Conservation (phyloP, 768 basidiomycete species). For the Sistotremastrum suecicum region DNA sequence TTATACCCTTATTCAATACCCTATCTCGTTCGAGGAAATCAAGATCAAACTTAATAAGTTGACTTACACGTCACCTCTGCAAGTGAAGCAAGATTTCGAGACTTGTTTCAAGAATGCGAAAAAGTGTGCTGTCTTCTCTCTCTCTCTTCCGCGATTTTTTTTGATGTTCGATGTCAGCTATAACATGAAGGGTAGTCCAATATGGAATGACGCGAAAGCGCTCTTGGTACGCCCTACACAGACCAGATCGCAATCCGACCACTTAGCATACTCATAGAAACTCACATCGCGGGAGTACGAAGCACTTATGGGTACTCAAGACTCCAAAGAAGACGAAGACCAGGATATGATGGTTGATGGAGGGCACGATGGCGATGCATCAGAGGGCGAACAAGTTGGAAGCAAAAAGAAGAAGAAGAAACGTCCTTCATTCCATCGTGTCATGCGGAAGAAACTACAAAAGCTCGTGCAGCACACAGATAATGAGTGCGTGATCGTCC, state of each 20-base stretch:
- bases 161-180: slow-evolving; percentile 20
- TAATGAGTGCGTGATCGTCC: slow-evolving; percentile 35
- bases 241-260: not conserved
- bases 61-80: slow-evolving; percentile 47
- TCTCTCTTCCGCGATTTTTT: no score
- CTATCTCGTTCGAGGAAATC: slow-evolving; percentile 83
- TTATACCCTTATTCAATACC: slow-evolving; percentile 62
- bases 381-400: slow-evolving; percentile 27
- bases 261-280: slow-evolving; percentile 23
- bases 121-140: slow-evolving; percentile 12
- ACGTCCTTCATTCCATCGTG: slow-evolving; percentile 44
- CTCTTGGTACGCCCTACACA: slow-evolving; percentile 42
- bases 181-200: slow-evolving; percentile 65
- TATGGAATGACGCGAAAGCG: slow-evolving; percentile 72
- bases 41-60: slow-evolving; percentile 57
- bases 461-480: slow-evolving; percentile 65
- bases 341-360: slow-evolving; percentile 24
- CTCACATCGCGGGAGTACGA: slow-evolving; percentile 31
- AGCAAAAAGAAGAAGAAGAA: slow-evolving; percentile 37
- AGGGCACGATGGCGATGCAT: slow-evolving; percentile 25
- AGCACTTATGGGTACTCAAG: slow-evolving; percentile 28
- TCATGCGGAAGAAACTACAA: slow-evolving; percentile 55
- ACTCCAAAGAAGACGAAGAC: slow-evolving; percentile 19
- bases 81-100: slow-evolving; percentile 59
- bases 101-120: slow-evolving; percentile 71